Base-by-base conservation (phyloP, 75 land plant species). In the Pinus tabuliformis region DNA sequence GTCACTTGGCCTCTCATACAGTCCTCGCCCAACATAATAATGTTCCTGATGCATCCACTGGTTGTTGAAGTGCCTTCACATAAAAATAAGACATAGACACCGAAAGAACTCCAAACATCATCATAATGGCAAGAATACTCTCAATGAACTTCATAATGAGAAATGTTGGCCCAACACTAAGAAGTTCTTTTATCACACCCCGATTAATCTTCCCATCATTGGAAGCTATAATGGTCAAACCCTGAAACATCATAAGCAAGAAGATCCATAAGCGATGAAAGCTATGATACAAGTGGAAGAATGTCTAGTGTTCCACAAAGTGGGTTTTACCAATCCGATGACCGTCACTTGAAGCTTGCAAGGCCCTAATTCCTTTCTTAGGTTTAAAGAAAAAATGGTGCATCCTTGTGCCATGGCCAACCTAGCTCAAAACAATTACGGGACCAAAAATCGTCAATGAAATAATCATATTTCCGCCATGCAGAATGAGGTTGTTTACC, bases 231-330 rank as follows among this genome's bases (percentile, higher is more conserved):
- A 97, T 86, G 3, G 93, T 83, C 36, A 97, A 81, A 37, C 87
- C 99, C 94, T 98, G n/a, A 77, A 97, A 89, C 90, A 92, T 89
- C 86, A 95, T 84, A 39, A 85, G 75, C 52, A 97, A 86, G 78
- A 97, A 97, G 56, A 97, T 97, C 99, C 99, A 97, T 16, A 97
- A 79, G 11, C 99, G 98, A 70, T 97, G 95, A 71, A 97, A 97
- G 77, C 99, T 97, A 81, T 97, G 99, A 72, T 95, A 95, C 36
- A 95, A 87, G 82, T 93, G 91, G 66, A 93, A 84, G 66, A 94
- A 94, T 24, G 92, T 89, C 58, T 95, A 87, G 62, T 95, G 98
- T 86, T 95, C 98, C 59, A 95, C 98, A 89, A 95, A 95, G 21
- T 91, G 85, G 26, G 89, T 89, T 59, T 95, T 95, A 24, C 93